phyloP scores from a whole-genome alignment of 257 asterid genomes.

The Plantago major region DNA sequence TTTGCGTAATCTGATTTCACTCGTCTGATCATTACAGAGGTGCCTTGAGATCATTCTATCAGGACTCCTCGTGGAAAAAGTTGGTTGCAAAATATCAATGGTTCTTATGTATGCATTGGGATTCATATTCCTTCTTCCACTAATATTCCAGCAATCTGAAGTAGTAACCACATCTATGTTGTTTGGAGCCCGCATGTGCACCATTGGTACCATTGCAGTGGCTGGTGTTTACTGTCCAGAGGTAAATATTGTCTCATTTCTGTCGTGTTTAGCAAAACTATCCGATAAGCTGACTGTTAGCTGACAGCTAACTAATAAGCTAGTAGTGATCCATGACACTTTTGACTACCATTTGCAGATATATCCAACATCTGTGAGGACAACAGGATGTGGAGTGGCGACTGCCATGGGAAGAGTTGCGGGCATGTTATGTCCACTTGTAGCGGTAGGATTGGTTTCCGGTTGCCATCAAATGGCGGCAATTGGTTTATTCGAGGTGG shows the following conservation, averaged over 20 bases:
- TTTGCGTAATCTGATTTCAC: conserved; percentile 10
- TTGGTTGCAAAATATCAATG: conserved; percentile 60
- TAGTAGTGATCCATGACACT: no score
- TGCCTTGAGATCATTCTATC: conserved; percentile 48
- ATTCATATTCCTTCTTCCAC: conserved; percentile 49
- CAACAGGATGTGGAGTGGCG: conserved; percentile 70
- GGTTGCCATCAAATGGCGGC: conserved; percentile 68
- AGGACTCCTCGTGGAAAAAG: conserved; percentile 45
- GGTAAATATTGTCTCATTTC: conserved; percentile 28
- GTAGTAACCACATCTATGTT: conserved; percentile 33
- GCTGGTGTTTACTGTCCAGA: conserved; percentile 55
- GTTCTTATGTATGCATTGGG: conserved; percentile 34
- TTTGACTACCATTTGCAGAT: conserved; percentile 32
- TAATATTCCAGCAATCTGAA: conserved; percentile 38
- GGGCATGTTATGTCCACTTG: conserved; percentile 76
- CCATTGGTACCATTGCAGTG: conserved; percentile 38
- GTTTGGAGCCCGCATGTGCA: conserved; percentile 61
- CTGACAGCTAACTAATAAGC: no score
- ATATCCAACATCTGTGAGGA: conserved; percentile 76
- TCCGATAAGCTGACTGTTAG: no score
- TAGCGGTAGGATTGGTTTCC: conserved; percentile 63
- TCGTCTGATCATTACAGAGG: conserved; percentile 28
- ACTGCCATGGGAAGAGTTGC: conserved; percentile 71
- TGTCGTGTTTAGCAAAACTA: not conserved
- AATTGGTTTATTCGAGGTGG: conserved; percentile 48